Conservation (phyloP, 306 rosid species). For the Bauhinia variegata region DNA sequence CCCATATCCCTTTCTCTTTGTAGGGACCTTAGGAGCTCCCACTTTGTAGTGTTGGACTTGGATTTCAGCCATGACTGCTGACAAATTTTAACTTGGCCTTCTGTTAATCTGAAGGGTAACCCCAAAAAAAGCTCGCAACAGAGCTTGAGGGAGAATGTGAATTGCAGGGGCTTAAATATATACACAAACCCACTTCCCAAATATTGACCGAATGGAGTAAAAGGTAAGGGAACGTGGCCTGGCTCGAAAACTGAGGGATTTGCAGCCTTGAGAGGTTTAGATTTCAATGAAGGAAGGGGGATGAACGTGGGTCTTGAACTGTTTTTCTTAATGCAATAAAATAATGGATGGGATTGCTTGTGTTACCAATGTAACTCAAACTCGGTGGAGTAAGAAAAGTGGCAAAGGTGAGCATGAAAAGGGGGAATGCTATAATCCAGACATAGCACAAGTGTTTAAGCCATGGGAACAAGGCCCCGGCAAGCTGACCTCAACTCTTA, state of each 20-base stretch:
- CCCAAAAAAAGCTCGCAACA: slow-evolving; percentile 32
- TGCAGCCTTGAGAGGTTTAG: slow-evolving; percentile 53
- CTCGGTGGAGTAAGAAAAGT: slow-evolving; percentile 46
- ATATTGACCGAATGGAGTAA: slow-evolving; percentile 46
- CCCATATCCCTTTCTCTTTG: slow-evolving; percentile 54
- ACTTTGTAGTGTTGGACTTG: slow-evolving; percentile 45
- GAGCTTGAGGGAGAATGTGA: slow-evolving; percentile 36
- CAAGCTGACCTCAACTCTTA: slow-evolving; percentile 69
- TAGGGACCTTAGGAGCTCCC: slow-evolving; percentile 20
- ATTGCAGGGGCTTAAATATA: slow-evolving; percentile 25
- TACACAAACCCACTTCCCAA: slow-evolving; percentile 16
- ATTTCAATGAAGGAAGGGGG: slow-evolving; percentile 55
- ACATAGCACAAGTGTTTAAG: slow-evolving; percentile 61
- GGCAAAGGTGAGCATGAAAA: slow-evolving; percentile 71
- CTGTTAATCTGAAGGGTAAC: slow-evolving; percentile 1
- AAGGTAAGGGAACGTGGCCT: slow-evolving; percentile 73
- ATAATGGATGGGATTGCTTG: slow-evolving; percentile 12
- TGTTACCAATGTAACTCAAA: slow-evolving; percentile 41
- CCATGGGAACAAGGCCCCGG: slow-evolving; percentile 74
- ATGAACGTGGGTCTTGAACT: slow-evolving; percentile 54
- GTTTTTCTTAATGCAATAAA: slow-evolving; percentile 24
- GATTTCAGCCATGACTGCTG: slow-evolving; percentile 47
- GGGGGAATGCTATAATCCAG: slow-evolving; percentile 55
- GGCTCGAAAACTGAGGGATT: slow-evolving; percentile 86
- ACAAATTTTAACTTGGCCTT: background rate